Evolutionary conservation across 192 early-diverging fungal genomes (phyloP).

Genomic region (Mortierella antarctica): DNA sequence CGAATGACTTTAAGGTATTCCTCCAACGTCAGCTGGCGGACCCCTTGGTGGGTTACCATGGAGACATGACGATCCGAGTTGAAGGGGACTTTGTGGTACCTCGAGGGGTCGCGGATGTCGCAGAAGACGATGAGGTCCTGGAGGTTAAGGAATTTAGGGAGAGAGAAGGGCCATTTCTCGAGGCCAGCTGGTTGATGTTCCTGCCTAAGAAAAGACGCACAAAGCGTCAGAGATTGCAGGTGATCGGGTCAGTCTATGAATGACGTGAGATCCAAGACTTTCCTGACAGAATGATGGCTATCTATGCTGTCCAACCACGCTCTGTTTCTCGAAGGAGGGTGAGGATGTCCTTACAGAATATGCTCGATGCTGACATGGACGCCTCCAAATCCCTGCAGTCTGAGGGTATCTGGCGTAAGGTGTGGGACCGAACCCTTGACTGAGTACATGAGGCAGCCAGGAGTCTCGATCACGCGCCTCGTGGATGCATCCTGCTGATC

Average conservation of each 20-base stretch:
- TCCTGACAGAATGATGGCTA: not conserved
- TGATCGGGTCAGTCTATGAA: not conserved
- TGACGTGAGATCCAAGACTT: not conserved
- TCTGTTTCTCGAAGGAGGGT: not conserved
- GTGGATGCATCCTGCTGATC: not conserved
- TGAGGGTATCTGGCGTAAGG: conserved; percentile 63
- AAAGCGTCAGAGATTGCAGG: not conserved
- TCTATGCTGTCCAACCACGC: not conserved
- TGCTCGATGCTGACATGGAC: conserved; percentile 51
- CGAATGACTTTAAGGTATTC: conserved; percentile 54
- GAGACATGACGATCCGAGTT: conserved; percentile 65
- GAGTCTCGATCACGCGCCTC: conserved; percentile 55
- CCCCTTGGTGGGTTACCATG: conserved; percentile 60
- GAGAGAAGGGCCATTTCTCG: conserved; percentile 31
- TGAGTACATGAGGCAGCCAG: conserved; percentile 64
- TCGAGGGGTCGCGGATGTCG: conserved; percentile 62
- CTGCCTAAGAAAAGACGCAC: conserved; percentile 12
- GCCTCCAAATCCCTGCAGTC: conserved; percentile 52
- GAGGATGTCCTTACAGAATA: conserved; percentile 15
- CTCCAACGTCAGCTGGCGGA: conserved; percentile 61
- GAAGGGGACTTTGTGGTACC: conserved; percentile 35
- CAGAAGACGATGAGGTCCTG: conserved; percentile 58
- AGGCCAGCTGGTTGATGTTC: conserved; percentile 32
- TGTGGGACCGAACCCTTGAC: conserved; percentile 66
- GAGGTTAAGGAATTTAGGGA: conserved; percentile 60